Base-by-base conservation (phyloP, 2,329 filamentous ascomycete species). In the Colletotrichum tropicale region DNA sequence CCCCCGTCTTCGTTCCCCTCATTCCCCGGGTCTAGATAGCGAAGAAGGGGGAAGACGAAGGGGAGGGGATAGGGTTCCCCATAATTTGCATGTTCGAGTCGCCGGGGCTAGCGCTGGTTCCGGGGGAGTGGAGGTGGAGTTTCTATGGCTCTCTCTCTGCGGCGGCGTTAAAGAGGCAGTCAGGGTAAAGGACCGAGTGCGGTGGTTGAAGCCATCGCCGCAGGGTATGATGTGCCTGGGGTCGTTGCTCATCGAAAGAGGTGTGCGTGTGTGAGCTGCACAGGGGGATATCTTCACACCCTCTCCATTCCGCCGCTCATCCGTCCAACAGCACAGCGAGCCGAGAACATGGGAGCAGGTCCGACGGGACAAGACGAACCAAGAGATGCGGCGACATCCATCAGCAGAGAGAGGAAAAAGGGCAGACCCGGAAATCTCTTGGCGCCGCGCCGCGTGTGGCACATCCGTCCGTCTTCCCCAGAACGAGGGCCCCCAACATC, bases 101-200 rank as follows among this genome's bases (percentile, higher is more conserved):
- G 24, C 26, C 30, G 16, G 38, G 52, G 38, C 73, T 75, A 72
- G 69, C 69, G 43, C 62, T 67, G 38, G 32, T 28, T 64, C 69
- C 64, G 73, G 69, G 73, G 56, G 69, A 75, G 69, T 66, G 69
- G 69, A 68, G 38, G 56, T 55, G 73, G 73, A 73, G 52, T 66
- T 60, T 64, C 16, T n/a, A 12, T 48, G 34, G 26, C n/a, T 13
- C 43, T 48, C 18, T 48, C 43, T 48, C 18, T 48, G 5, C 43
- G 10, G 43, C 43, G 43, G 43, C 43, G 43, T 52, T 52, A 52
- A 52, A 52, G 56, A 62, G 69, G 60, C 58, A 61, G 43, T 58
- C 38, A 38, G n/a, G 34, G 21, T 34, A 55, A 62, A 61, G 67
- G 36, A 34, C 67, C 67, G 67, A 69, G 16, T 48, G 28, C 60